A percentile compares a stretch with the other conserved stretches of the same genome.
Conservation (phyloP, 331 rosid genomes). For the Cydonia oblonga region DNA sequence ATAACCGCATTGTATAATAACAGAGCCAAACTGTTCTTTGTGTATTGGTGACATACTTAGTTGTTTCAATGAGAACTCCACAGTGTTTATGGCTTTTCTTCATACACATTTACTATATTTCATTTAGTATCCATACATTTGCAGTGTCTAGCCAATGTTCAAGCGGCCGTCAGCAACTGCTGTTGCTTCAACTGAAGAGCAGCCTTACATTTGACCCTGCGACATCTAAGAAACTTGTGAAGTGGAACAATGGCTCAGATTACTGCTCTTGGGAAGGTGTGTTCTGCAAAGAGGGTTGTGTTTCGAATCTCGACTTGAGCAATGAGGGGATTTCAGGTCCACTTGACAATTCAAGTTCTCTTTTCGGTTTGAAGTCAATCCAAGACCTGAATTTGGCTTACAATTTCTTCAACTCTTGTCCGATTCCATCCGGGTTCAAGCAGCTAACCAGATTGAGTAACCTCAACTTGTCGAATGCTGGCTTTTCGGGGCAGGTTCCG, state of each 20-base stretch:
- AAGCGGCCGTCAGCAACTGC: constrained; percentile 22
- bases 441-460: too few relatives aligned
- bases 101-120: not conserved
- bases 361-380: too few relatives aligned
- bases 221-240: constrained; percentile 7
- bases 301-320: constrained; percentile 8
- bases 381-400: too few relatives aligned
- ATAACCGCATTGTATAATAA: too few relatives aligned
- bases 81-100: not conserved
- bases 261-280: constrained; percentile 9
- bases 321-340: not conserved
- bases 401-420: too few relatives aligned
- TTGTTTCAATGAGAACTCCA: not conserved
- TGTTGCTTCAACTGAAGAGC: constrained; percentile 26
- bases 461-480: too few relatives aligned
- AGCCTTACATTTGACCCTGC: not conserved
- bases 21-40: too few relatives aligned
- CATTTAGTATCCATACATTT: not conserved
- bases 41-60: too few relatives aligned
- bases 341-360: not conserved
- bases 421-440: too few relatives aligned
- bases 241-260: not conserved
- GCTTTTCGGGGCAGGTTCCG: too few relatives aligned
- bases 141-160: constrained; percentile 18
- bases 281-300: constrained; percentile 6